Conservation (phyloP, 2,329 filamentous ascomycete genomes). For the Parascedosporium putredinis region DNA sequence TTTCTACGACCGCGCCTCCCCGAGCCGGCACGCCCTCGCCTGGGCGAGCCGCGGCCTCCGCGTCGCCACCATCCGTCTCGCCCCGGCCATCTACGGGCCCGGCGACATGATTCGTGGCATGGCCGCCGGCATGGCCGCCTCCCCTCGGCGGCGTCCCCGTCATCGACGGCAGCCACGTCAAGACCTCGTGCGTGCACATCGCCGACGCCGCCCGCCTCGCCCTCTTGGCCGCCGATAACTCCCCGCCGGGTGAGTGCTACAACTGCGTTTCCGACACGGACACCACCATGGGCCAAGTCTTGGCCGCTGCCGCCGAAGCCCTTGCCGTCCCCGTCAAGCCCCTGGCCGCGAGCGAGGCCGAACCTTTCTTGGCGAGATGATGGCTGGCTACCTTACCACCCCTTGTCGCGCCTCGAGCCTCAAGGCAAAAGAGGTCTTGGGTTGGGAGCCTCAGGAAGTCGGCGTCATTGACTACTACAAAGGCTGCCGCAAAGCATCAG, state of each 20-base stretch:
- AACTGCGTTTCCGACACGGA: conserved; percentile 22
- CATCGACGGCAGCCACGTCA: conserved; percentile 19
- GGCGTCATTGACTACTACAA: conserved; percentile 24
- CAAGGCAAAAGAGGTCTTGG: conserved; percentile 27
- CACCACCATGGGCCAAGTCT: conserved; percentile 20
- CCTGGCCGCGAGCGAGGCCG: not conserved
- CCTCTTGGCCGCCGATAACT: conserved; percentile 25
- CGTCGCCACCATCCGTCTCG: conserved; percentile 25
- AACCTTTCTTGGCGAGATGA: conserved; percentile 19
- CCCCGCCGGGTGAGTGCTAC: conserved; percentile 21
- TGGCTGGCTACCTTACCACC: conserved; percentile 22
- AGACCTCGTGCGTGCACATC: conserved; percentile 26
- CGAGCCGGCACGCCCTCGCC: conserved; percentile 21
- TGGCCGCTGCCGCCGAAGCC: conserved; percentile 15
- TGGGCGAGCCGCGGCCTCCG: conserved; percentile 21
- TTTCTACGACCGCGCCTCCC: conserved; percentile 16
- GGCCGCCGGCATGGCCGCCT: conserved; percentile 20
- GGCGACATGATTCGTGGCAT: conserved; percentile 26
- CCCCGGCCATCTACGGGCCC: conserved; percentile 33
- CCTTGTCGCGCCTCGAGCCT: conserved; percentile 23
- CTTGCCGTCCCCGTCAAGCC: conserved; percentile 17
- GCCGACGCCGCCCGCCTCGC: conserved; percentile 32
- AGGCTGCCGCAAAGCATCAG: not conserved
- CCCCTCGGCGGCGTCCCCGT: conserved; percentile 19
- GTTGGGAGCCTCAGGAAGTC: conserved; percentile 24